A percentile compares a stretch with the other conserved stretches of the same genome.
These are phyloP conservation scores for Monocercomonoides exilis DNA, from an alignment of 78 protist species.

Conservation along the genomic window DNA sequence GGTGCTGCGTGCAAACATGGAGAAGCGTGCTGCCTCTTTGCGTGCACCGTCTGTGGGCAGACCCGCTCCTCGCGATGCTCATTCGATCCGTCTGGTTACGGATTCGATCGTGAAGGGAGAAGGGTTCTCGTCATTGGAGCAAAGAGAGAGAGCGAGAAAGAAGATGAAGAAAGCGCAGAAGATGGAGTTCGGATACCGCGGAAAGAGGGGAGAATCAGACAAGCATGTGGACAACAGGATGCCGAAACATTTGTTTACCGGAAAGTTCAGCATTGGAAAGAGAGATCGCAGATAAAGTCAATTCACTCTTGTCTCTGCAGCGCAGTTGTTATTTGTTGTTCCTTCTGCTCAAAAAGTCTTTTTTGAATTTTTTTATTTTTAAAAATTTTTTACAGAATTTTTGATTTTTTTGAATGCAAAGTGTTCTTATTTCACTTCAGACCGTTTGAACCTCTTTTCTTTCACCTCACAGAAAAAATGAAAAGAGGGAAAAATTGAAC, in stretches of 20 bases:
- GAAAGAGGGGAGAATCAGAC: conserved; percentile 74
- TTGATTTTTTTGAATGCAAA: too few relatives aligned
- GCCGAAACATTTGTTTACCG: conserved; percentile 85
- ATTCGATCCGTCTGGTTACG: background rate
- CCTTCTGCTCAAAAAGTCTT: too few relatives aligned
- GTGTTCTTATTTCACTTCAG: too few relatives aligned
- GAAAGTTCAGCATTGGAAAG: conserved; percentile 80
- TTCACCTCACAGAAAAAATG: too few relatives aligned
- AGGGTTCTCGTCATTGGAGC: background rate
- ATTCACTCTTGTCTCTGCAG: too few relatives aligned
- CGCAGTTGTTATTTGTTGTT: too few relatives aligned
- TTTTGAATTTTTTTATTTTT: too few relatives aligned
- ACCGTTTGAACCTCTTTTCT: too few relatives aligned
- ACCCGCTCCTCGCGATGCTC: background rate
- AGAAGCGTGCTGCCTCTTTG: background rate
- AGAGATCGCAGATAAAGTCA: conserved; percentile 69
- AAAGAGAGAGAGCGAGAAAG: background rate
- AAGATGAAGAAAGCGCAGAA: conserved; percentile 22
- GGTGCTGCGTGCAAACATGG: background rate
- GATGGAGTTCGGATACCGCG: conserved; percentile 26
- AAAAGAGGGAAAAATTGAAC: too few relatives aligned
- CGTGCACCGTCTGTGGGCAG: too few relatives aligned
- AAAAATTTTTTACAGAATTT: too few relatives aligned
- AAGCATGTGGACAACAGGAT: conserved; percentile 45
- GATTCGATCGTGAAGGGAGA: background rate